Conservation (phyloP, 805 yeast genomes). For the Teunomyces lycoperdinae region DNA sequence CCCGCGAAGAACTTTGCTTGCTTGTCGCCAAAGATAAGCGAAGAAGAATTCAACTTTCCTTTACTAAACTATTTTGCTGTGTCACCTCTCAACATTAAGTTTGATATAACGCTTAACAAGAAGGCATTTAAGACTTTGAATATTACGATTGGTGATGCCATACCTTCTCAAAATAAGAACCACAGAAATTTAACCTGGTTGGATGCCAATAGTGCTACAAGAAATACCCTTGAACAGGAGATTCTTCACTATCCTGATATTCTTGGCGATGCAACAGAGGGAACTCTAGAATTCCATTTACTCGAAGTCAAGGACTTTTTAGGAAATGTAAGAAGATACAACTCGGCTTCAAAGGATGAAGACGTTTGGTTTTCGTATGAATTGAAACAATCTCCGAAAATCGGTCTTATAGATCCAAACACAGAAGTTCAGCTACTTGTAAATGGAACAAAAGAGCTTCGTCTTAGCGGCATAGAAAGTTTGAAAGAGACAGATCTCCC, state of each 20-base stretch:
- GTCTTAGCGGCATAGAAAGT: conserved; percentile 12
- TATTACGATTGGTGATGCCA: conserved; percentile 15
- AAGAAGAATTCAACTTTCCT: conserved; percentile 35
- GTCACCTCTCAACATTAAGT: conserved; percentile 52
- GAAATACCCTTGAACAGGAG: conserved; percentile 37
- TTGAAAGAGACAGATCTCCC: conserved; percentile 45
- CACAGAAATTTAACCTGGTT: conserved; percentile 38
- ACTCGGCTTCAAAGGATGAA: conserved; percentile 34
- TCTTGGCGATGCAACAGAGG: conserved; percentile 17
- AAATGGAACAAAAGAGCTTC: conserved; percentile 24
- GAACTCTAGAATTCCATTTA: conserved; percentile 33
- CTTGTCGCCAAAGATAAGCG: conserved; percentile 44
- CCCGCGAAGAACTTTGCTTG: conserved; percentile 49
- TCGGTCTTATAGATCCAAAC: conserved; percentile 21
- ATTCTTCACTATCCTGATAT: conserved; percentile 25
- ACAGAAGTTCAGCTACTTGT: conserved; percentile 21
- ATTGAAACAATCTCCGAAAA: conserved; percentile 22
- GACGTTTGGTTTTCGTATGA: conserved; percentile 32
- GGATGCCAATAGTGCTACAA: conserved; percentile 18
- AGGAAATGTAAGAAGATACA: conserved; percentile 32
- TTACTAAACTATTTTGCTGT: conserved; percentile 65
- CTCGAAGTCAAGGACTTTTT: conserved; percentile 29
- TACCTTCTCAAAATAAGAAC: neutral
- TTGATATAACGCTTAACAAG: conserved; percentile 27
- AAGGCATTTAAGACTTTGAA: conserved; percentile 19